These are phyloP conservation scores for Fraxinus sp. DNA, from an alignment of 305 asterid species.

Conservation along the genomic window DNA sequence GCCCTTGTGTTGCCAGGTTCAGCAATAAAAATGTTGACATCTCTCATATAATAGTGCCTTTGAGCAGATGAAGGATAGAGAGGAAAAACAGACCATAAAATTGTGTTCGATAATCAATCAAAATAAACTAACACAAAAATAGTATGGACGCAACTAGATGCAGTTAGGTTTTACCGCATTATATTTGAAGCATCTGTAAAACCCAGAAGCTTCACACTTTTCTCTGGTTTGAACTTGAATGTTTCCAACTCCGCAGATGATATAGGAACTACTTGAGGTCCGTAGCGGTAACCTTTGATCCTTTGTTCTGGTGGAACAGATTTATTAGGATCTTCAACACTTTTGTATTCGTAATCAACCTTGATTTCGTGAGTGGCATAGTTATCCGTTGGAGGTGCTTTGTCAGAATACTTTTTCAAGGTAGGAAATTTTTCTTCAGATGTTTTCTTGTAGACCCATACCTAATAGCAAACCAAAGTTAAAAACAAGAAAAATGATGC, in stretches of 20 bases:
- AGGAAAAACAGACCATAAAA: conserved; percentile 11
- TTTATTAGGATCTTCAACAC: conserved; percentile 55
- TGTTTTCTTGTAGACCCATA: conserved; percentile 97
- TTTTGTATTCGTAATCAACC: conserved; percentile 75
- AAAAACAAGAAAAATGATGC: conserved; percentile 2
- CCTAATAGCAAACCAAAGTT: conserved; percentile 40
- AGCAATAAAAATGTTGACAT: conserved; percentile 82
- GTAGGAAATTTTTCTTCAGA: conserved; percentile 90
- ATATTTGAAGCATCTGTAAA: conserved; percentile 80
- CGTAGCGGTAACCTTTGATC: conserved; percentile 88
- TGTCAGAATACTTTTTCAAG: conserved; percentile 84
- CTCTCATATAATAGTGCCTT: conserved; percentile 93
- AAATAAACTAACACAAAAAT: conserved; percentile 14
- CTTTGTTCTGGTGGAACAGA: conserved; percentile 95
- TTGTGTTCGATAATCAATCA: conserved; percentile 19
- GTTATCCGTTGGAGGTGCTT: conserved; percentile 83
- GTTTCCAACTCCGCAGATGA: conserved; percentile 91
- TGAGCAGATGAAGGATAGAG: conserved; percentile 27
- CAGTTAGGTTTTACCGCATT: conserved; percentile 59
- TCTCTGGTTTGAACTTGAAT: conserved; percentile 91
- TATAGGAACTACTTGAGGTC: conserved; percentile 98
- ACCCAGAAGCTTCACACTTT: conserved; percentile 88
- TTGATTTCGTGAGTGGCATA: conserved; percentile 88
- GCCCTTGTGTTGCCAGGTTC: conserved; percentile 84
- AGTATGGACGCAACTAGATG: conserved; percentile 16